phyloP scores from a whole-genome alignment of 176 grass and related monocot species.

The Urochloa ruziziensis region DNA sequence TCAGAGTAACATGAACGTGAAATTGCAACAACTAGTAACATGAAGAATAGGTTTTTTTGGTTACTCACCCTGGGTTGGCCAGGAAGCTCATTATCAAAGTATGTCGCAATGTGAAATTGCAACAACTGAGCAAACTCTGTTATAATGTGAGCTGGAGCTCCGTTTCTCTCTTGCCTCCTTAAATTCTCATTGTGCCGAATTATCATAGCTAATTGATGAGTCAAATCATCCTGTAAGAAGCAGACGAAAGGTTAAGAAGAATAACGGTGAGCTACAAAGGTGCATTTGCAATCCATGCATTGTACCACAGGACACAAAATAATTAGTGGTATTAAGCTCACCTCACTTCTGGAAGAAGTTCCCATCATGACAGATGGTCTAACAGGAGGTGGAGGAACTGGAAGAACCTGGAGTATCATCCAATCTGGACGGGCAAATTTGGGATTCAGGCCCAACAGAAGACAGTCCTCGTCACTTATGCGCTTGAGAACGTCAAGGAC shows the following conservation, averaged over 20 bases:
- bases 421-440: constrained; percentile 83
- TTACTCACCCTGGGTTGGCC: constrained; percentile 72
- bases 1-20: background rate
- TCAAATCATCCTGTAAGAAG: constrained; percentile 83
- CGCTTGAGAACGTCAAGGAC: constrained; percentile 92
- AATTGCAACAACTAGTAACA: background rate
- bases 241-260: background rate
- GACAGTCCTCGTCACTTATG: constrained; percentile 83
- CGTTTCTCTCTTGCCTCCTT: constrained; percentile 92
- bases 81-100: constrained; percentile 97
- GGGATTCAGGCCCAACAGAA: constrained; percentile 62
- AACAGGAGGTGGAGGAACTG: constrained; percentile 87
- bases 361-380: constrained; percentile 97
- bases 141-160: constrained; percentile 91
- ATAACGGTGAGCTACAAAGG: background rate
- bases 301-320: background rate
- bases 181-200: constrained; percentile 95
- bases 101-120: constrained; percentile 95
- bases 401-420: constrained; percentile 97
- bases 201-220: constrained; percentile 93
- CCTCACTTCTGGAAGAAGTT: constrained; percentile 92
- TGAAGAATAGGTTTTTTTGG: background rate
- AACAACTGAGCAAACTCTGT: constrained; percentile 90
- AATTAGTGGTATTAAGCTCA: constrained; percentile 23
- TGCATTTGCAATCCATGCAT: background rate